phyloP scores from a whole-genome alignment of 257 asterid species.

The Solanum neorickii region DNA sequence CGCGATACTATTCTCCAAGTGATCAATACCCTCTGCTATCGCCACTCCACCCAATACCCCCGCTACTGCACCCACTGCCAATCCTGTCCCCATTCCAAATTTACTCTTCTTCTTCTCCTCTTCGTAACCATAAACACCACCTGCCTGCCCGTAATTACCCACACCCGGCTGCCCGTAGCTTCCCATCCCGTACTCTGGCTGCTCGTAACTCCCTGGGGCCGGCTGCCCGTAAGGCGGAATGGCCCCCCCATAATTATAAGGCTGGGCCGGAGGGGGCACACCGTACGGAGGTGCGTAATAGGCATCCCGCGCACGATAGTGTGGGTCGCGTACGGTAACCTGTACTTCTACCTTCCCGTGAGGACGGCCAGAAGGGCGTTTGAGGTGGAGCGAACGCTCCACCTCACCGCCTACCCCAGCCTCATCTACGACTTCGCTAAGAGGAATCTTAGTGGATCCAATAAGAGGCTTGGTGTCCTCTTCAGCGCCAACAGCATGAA shows the following conservation, averaged over 20 bases:
- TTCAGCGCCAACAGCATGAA: background rate
- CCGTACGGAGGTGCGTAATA: background rate
- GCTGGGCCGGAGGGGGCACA: background rate
- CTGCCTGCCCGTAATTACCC: background rate
- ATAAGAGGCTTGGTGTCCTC: constrained; percentile 4
- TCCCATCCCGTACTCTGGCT: background rate
- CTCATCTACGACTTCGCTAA: background rate
- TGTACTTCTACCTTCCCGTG: background rate
- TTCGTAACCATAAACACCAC: background rate
- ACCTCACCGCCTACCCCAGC: background rate
- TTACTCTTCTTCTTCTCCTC: constrained; percentile 2
- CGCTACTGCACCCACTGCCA: constrained; percentile 8
- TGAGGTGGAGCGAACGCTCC: background rate
- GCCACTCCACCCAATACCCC: constrained; percentile 4
- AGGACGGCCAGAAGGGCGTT: constrained; percentile 4
- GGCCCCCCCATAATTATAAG: background rate
- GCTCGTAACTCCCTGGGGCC: background rate
- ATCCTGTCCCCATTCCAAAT: constrained; percentile 1
- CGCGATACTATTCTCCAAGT: background rate
- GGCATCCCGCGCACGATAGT: background rate
- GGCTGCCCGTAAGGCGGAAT: background rate
- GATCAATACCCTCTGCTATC: background rate
- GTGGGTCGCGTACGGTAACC: background rate
- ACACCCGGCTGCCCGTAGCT: background rate
- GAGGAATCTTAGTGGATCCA: background rate